These are phyloP conservation scores for Aureobasidium melanogenum DNA, from an alignment of 2,329 filamentous ascomycete species.

Conservation along the genomic window DNA sequence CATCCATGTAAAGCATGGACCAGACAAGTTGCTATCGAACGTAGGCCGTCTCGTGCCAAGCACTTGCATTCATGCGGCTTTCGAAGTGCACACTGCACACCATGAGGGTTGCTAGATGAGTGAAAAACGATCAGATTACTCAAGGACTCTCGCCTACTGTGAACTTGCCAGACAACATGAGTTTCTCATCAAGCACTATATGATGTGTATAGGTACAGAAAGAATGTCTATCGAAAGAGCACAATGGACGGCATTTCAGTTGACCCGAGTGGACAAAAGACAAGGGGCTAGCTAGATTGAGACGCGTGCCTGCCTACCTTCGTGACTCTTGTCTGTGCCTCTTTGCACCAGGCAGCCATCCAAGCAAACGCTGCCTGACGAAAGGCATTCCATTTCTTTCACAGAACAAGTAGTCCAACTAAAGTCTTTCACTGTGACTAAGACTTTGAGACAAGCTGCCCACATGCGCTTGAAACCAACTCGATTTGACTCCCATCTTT, in stretches of 20 bases:
- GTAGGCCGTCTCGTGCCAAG: background rate
- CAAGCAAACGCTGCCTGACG: slow-evolving; percentile 3
- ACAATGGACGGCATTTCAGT: background rate
- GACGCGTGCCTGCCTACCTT: background rate
- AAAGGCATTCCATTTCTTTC: background rate
- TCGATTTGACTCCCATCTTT: background rate
- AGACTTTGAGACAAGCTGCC: background rate
- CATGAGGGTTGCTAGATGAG: background rate
- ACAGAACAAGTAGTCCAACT: background rate
- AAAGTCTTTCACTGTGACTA: background rate
- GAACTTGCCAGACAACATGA: too few species aligned
- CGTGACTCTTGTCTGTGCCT: background rate
- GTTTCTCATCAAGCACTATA: background rate
- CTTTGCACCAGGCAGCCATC: slow-evolving; percentile 6
- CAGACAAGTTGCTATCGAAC: background rate
- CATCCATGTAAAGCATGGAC: background rate
- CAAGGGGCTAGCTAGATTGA: background rate
- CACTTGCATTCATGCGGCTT: background rate
- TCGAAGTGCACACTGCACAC: background rate
- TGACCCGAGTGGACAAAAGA: background rate
- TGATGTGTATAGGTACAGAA: too few species aligned
- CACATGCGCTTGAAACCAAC: background rate
- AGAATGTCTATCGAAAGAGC: background rate
- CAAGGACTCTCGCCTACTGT: too few species aligned
- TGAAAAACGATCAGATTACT: background rate